phyloP scores from a whole-genome alignment of 2,329 filamentous ascomycete species.

The Fusarium paranaense region DNA sequence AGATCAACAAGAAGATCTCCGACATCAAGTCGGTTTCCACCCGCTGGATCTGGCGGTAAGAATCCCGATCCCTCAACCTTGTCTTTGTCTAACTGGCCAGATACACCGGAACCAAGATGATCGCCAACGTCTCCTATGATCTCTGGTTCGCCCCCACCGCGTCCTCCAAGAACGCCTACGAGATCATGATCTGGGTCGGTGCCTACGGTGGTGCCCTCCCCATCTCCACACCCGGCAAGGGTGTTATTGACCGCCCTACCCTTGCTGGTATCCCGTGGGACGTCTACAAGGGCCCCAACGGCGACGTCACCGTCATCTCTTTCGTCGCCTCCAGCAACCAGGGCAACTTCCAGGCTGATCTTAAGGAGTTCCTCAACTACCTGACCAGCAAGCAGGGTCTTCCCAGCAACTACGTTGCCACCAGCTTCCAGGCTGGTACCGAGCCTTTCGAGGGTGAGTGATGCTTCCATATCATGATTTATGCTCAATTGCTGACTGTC shows the following conservation, averaged over 20 bases:
- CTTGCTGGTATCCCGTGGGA: constrained; percentile 67
- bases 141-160: constrained; percentile 66
- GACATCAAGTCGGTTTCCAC: constrained; percentile 50
- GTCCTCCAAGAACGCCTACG: constrained; percentile 61
- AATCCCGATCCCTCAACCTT: background rate
- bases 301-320: constrained; percentile 69
- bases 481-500: background rate
- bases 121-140: constrained; percentile 71
- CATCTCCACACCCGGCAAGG: constrained; percentile 50
- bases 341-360: constrained; percentile 67
- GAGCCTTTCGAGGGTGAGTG: constrained; percentile 64
- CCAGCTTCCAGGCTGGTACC: constrained; percentile 56
- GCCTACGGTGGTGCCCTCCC: constrained; percentile 69
- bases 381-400: constrained; percentile 60
- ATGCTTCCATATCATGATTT: accelerated
- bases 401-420: constrained; percentile 35
- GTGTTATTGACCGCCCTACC: constrained; percentile 54
- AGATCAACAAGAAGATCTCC: constrained; percentile 50
- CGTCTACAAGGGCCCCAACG: constrained; percentile 71
- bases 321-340: constrained; percentile 58
- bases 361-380: constrained; percentile 69
- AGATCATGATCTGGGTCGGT: constrained; percentile 75
- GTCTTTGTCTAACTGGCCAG: constrained; percentile 35
- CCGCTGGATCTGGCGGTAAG: constrained; percentile 46
- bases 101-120: constrained; percentile 49